phyloP scores from a whole-genome alignment of 306 rosid genomes.

The Luffa aegyptiaca region DNA sequence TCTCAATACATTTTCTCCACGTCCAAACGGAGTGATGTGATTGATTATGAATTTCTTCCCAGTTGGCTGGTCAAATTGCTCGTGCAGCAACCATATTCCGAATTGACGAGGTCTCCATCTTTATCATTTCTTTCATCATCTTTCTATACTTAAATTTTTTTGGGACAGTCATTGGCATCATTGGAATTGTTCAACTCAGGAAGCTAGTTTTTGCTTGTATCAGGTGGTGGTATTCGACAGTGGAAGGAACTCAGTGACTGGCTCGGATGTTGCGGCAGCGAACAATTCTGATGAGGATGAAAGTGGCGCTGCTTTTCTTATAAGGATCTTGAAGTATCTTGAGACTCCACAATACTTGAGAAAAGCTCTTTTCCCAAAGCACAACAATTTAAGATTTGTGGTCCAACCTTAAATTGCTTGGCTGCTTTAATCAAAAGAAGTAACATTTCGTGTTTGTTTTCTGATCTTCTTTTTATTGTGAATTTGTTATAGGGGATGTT shows the following conservation, averaged over 20 bases:
- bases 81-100: conserved; percentile 96
- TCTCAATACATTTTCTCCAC: not conserved
- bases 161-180: not conserved
- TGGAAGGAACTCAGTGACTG: conserved; percentile 28
- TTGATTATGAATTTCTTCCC: not conserved
- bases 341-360: conserved; percentile 97
- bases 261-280: conserved; percentile 3
- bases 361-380: conserved; percentile 81
- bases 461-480: conserved; percentile 5
- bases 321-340: conserved; percentile 70
- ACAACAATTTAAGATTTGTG: conserved; percentile 78
- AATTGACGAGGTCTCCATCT: conserved; percentile 62
- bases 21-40: not conserved
- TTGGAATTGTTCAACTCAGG: not conserved
- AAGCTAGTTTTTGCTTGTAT: not conserved
- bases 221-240: conserved; percentile 87
- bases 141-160: not conserved
- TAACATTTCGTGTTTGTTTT: not conserved
- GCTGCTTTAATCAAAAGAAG: conserved; percentile 7
- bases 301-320: conserved; percentile 66
- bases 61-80: conserved; percentile 95
- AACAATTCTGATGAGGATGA: conserved; percentile 51
- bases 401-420: conserved; percentile 25
- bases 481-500: conserved; percentile 61
- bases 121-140: not conserved